phyloP scores from a whole-genome alignment of 140 eudicot species.

The Senecio squalidus region DNA sequence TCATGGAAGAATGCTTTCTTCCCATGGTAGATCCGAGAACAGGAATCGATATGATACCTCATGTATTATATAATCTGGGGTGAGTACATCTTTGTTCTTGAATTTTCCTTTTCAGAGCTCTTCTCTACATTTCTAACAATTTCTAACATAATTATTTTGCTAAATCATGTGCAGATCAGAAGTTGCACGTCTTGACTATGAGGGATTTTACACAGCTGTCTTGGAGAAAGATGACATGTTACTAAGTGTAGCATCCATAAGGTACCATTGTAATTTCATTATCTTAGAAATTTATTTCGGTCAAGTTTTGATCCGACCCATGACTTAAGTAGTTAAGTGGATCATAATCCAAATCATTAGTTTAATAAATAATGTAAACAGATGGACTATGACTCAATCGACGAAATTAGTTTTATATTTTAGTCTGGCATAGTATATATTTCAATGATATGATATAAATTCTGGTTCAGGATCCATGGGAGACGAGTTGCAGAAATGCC shows the following conservation, averaged over 20 bases:
- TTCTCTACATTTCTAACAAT: background rate
- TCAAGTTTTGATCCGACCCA: background rate
- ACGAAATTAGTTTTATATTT: background rate
- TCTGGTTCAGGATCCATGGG: conserved; percentile 70
- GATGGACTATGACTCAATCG: conserved; percentile 1
- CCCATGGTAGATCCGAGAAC: conserved; percentile 95
- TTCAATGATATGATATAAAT: background rate
- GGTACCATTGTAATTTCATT: conserved; percentile 38
- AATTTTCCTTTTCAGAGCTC: background rate
- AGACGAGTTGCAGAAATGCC: conserved; percentile 86
- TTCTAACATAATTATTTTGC: background rate
- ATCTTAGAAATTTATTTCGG: background rate
- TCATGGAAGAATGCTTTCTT: conserved; percentile 97
- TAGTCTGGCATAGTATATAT: background rate
- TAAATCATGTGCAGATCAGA: conserved; percentile 59
- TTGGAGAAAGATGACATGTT: conserved; percentile 88
- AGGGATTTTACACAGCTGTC: conserved; percentile 68
- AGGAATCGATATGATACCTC: conserved; percentile 94
- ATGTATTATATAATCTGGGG: conserved; percentile 89
- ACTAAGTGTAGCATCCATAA: conserved; percentile 72
- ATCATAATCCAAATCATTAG: background rate
- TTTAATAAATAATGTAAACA: background rate
- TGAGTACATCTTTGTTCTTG: conserved; percentile 22
- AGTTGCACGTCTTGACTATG: conserved; percentile 70
- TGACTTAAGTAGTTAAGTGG: background rate